phyloP scores from a whole-genome alignment of 2,329 filamentous ascomycete genomes.

The Phoma sp. region DNA sequence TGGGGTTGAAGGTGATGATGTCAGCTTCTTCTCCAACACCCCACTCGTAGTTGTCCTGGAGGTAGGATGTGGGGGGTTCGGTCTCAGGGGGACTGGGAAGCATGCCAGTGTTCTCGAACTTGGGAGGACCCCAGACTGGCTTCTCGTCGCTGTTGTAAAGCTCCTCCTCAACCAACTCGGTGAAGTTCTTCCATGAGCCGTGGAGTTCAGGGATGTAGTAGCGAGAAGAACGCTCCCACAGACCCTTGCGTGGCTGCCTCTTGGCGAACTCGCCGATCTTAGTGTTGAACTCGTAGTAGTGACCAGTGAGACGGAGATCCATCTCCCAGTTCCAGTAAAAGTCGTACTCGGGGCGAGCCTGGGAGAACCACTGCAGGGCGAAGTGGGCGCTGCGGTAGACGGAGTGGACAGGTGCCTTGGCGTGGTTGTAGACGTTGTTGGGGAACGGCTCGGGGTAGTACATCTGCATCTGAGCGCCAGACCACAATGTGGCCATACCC shows the following conservation, averaged over 20 bases:
- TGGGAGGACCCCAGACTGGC: conserved; percentile 71
- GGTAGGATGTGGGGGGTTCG: conserved; percentile 65
- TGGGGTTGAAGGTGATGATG: conserved; percentile 77
- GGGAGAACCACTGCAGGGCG: conserved; percentile 60
- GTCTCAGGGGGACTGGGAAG: conserved; percentile 69
- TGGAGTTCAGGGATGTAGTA: conserved; percentile 76
- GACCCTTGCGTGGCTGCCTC: conserved; percentile 72
- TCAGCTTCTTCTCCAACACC: conserved; percentile 79
- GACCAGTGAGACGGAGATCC: conserved; percentile 80
- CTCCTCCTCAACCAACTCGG: conserved; percentile 67
- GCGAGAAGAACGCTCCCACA: conserved; percentile 77
- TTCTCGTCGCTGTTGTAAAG: conserved; percentile 56
- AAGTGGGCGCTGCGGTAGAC: conserved; percentile 75
- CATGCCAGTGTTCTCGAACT: conserved; percentile 58
- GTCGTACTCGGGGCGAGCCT: conserved; percentile 60
- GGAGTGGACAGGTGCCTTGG: conserved; percentile 75
- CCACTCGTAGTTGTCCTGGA: conserved; percentile 74
- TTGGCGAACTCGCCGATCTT: conserved; percentile 70
- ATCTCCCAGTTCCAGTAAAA: conserved; percentile 88
- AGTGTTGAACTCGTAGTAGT: conserved; percentile 82
- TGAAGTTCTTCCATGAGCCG: conserved; percentile 73
- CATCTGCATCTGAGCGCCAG: conserved; percentile 88
- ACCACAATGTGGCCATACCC: conserved; percentile 90
- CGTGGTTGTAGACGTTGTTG: conserved; percentile 71
- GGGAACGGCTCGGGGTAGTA: conserved; percentile 89